Evolutionary conservation across 192 early-diverging fungal genomes (phyloP).

Genomic region (Coemansia sp.): DNA sequence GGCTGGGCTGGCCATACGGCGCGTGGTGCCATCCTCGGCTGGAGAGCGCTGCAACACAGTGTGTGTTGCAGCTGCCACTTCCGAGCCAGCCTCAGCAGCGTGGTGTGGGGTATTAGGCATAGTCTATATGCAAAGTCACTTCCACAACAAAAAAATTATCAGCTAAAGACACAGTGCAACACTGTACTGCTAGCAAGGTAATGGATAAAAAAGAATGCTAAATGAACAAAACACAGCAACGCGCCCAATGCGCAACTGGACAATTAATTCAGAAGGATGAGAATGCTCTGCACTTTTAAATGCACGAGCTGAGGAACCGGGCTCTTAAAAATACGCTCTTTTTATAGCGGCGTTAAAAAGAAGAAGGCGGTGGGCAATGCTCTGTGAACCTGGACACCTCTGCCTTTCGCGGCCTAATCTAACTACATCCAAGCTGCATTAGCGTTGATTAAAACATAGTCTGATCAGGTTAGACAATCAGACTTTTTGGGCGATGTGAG

Average conservation of each 20-base stretch:
- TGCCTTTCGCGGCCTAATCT: no score
- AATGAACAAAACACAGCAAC: not conserved
- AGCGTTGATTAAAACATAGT: not conserved
- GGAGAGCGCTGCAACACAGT: not conserved
- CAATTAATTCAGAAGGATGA: not conserved
- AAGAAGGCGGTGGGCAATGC: no score
- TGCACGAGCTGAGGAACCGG: not conserved
- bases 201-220: not conserved
- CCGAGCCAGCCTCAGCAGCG: not conserved
- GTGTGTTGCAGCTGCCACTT: not conserved
- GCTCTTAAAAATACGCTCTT: not conserved
- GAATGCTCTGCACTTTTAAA: not conserved
- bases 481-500: not conserved
- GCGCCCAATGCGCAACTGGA: not conserved
- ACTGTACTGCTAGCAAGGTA: not conserved
- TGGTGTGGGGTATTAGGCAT: conserved; percentile 13
- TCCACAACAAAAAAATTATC: not conserved
- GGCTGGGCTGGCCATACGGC: not conserved
- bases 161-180: not conserved
- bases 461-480: not conserved
- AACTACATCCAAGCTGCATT: no score
- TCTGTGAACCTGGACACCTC: no score
- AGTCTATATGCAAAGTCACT: not conserved
- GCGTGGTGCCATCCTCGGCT: not conserved
- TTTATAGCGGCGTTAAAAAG: not conserved